phyloP scores from a whole-genome alignment of 495 filamentous ascomycete genomes.

The Polyplosphaeria fusca region DNA sequence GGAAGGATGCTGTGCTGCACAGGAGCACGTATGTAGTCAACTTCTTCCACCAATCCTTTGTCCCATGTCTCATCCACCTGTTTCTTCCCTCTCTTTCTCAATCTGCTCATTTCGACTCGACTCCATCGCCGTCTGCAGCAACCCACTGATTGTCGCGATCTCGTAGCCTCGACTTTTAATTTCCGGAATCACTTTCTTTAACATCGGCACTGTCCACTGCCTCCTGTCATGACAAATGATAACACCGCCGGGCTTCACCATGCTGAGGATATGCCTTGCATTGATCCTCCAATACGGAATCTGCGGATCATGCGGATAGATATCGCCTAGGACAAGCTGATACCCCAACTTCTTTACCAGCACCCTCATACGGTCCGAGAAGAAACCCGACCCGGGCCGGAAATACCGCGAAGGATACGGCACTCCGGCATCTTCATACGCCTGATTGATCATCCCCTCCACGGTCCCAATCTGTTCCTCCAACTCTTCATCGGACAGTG shows the following conservation, averaged over 20 bases:
- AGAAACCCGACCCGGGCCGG: slow-evolving; percentile 78
- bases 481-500: slow-evolving; percentile 36
- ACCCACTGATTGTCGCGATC: slow-evolving; percentile 55
- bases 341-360: slow-evolving; percentile 57
- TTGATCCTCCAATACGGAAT: slow-evolving; percentile 65
- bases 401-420: slow-evolving; percentile 51
- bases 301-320: slow-evolving; percentile 86
- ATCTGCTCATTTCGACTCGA: no score
- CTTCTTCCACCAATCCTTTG: not conserved
- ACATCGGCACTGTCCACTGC: slow-evolving; percentile 73
- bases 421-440: slow-evolving; percentile 49
- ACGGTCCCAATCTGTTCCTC: slow-evolving; percentile 46
- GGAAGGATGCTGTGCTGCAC: no score
- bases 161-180: slow-evolving; percentile 64
- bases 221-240: slow-evolving; percentile 81
- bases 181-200: slow-evolving; percentile 66
- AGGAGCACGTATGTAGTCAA: no score
- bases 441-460: slow-evolving; percentile 48
- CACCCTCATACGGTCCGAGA: slow-evolving; percentile 62
- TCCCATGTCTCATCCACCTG: not conserved
- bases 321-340: slow-evolving; percentile 68
- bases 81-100: not conserved
- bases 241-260: slow-evolving; percentile 70
- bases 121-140: slow-evolving; percentile 6
- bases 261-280: slow-evolving; percentile 74